phyloP scores from a whole-genome alignment of 768 basidiomycete genomes.

The Termitomyces bulborhizus region DNA sequence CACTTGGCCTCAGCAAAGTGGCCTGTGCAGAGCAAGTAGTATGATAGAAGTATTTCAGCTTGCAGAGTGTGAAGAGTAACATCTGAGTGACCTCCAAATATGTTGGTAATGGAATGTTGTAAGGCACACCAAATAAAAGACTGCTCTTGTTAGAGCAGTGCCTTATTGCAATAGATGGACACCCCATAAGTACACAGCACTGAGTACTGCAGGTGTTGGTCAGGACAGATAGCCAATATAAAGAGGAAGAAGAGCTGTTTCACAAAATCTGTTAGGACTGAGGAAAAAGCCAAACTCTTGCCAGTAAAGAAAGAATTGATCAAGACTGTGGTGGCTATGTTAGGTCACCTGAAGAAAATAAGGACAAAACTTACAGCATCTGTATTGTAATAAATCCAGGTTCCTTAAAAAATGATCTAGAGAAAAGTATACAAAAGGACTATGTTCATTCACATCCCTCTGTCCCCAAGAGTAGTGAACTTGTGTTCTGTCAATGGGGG shows the following conservation, averaged over 20 bases:
- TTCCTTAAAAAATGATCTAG: constrained; percentile 20
- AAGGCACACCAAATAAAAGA: constrained; percentile 45
- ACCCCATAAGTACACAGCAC: constrained; percentile 48
- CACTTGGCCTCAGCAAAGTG: too few species aligned
- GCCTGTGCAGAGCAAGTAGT: too few species aligned
- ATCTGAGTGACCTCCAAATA: constrained; percentile 42
- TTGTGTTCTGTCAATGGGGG: constrained; percentile 26
- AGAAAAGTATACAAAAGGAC: not conserved
- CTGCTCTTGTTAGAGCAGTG: constrained; percentile 33
- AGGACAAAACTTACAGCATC: constrained; percentile 25
- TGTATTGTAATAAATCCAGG: too few species aligned
- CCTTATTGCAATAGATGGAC: constrained; percentile 39
- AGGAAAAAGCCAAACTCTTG: constrained; percentile 66
- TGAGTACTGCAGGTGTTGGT: constrained; percentile 44
- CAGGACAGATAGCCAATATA: constrained; percentile 41
- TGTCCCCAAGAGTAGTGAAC: constrained; percentile 30
- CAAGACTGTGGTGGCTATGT: constrained; percentile 34
- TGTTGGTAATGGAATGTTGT: constrained; percentile 37
- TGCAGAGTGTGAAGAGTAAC: constrained; percentile 5
- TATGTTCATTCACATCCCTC: constrained; percentile 26
- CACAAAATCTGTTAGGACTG: constrained; percentile 38
- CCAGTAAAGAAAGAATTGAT: constrained; percentile 52
- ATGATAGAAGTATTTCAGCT: too few species aligned
- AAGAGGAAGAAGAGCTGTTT: constrained; percentile 39
- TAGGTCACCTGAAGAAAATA: not conserved